phyloP scores from a whole-genome alignment of 805 yeast species.

The Candida coquimbonensis region DNA sequence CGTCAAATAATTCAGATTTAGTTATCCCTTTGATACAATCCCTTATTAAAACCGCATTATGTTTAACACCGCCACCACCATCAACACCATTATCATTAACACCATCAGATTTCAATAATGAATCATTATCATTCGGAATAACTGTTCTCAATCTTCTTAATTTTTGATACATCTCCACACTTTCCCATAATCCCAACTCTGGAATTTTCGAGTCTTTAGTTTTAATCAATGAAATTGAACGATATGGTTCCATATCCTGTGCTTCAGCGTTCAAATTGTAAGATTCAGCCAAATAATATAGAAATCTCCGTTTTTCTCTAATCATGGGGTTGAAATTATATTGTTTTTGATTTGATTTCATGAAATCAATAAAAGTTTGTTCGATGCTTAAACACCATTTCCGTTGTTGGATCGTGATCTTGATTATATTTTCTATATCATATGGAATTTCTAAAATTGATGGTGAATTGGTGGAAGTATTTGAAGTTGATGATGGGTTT shows the following conservation, averaged over 20 bases:
- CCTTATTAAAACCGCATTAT: too few relatives aligned
- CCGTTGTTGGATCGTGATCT: conserved; percentile 33
- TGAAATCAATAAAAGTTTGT: conserved; percentile 40
- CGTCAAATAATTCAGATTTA: conserved; percentile 15
- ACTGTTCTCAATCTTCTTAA: conserved; percentile 16
- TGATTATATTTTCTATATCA: conserved; percentile 15
- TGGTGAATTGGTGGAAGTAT: not conserved
- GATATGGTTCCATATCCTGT: conserved; percentile 74
- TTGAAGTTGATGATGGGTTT: not conserved
- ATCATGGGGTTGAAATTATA: conserved; percentile 72
- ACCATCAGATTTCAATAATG: too few relatives aligned
- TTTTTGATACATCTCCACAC: conserved; percentile 28
- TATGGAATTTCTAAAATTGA: conserved; percentile 12
- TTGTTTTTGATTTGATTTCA: conserved; percentile 31
- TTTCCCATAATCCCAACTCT: conserved; percentile 37
- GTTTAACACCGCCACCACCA: too few relatives aligned
- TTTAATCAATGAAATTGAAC: conserved; percentile 59
- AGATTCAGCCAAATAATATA: conserved; percentile 58
- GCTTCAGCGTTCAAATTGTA: conserved; percentile 60
- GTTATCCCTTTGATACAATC: too few relatives aligned
- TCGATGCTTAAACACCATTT: conserved; percentile 69
- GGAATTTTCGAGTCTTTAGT: conserved; percentile 32
- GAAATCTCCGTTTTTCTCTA: conserved; percentile 57
- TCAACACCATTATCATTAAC: too few relatives aligned
- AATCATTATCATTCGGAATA: too few relatives aligned